Percentiles rank a stretch among this genome's conserved stretches.
These are phyloP conservation scores for Farysia itapuensis DNA, from an alignment of 1,284 basidiomycete species.

Conservation along the genomic window DNA sequence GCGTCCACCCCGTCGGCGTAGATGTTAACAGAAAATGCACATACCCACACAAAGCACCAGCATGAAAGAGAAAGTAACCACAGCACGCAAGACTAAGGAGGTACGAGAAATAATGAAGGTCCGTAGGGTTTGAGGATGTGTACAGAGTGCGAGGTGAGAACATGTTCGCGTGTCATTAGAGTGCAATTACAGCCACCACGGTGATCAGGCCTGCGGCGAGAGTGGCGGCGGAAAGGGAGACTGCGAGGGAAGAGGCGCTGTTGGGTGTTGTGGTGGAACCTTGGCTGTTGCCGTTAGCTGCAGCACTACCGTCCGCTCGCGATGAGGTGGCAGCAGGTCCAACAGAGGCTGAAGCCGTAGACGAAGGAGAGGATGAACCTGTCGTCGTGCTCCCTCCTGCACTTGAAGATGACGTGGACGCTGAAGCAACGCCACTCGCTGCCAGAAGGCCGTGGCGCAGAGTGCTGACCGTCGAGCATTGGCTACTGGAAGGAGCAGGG, in stretches of 20 bases:
- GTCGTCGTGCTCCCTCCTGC: neutral
- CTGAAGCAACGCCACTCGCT: neutral
- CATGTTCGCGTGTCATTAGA: no score
- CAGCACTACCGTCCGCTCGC: neutral
- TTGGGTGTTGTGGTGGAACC: neutral
- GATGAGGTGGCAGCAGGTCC: neutral
- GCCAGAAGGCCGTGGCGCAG: constrained; percentile 22
- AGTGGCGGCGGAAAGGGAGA: neutral
- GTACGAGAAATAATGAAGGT: no score
- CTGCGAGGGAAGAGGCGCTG: neutral
- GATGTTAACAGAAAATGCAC: no score
- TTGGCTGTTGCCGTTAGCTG: neutral
- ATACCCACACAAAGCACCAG: no score
- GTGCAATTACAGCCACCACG: no score
- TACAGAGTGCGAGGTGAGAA: no score
- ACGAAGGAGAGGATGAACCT: neutral
- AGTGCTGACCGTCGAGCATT: constrained; percentile 14
- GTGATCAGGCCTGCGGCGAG: neutral
- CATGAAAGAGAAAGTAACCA: no score
- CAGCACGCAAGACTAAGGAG: no score
- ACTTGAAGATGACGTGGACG: neutral
- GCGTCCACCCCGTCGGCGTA: no score
- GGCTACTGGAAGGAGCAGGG: constrained; percentile 23
- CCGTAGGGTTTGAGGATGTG: no score
- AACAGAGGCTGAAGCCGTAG: neutral